These are phyloP conservation scores for Eimeria falciformis DNA, from an alignment of 169 alveolate species.

Conservation along the genomic window DNA sequence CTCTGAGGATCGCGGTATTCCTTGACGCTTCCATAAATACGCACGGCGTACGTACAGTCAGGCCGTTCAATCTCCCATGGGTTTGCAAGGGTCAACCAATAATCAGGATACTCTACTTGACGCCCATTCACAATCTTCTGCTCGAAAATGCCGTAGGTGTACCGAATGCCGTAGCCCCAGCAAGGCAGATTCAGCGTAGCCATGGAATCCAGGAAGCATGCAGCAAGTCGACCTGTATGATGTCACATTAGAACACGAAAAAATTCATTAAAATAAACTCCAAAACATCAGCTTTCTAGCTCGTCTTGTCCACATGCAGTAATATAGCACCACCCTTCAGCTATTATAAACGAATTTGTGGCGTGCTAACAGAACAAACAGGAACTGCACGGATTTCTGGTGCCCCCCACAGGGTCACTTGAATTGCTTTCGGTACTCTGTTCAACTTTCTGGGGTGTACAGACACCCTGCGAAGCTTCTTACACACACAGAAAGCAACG, in stretches of 20 bases:
- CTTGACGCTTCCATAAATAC: conserved; percentile 91
- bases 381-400: too few relatives aligned
- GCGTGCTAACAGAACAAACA: too few relatives aligned
- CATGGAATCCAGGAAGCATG: conserved; percentile 97
- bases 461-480: too few relatives aligned
- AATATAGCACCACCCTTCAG: too few relatives aligned
- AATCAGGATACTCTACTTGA: conserved; percentile 96
- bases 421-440: too few relatives aligned
- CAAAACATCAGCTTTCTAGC: too few relatives aligned
- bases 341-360: too few relatives aligned
- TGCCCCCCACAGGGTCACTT: too few relatives aligned
- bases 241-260: neutral
- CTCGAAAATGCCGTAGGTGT: conserved; percentile 97
- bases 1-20: conserved; percentile 66
- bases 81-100: conserved; percentile 94
- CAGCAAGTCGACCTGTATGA: conserved; percentile 93
- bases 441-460: too few relatives aligned
- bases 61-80: conserved; percentile 97
- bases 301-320: too few relatives aligned
- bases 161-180: conserved; percentile 97
- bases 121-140: conserved; percentile 94
- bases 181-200: conserved; percentile 96
- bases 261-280: neutral
- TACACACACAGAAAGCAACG: neutral
- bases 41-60: conserved; percentile 94